A percentile compares a stretch with the other conserved stretches of the same genome.
Conservation (phyloP, 2,329 filamentous ascomycete species). For the Xylaria arbuscula region DNA sequence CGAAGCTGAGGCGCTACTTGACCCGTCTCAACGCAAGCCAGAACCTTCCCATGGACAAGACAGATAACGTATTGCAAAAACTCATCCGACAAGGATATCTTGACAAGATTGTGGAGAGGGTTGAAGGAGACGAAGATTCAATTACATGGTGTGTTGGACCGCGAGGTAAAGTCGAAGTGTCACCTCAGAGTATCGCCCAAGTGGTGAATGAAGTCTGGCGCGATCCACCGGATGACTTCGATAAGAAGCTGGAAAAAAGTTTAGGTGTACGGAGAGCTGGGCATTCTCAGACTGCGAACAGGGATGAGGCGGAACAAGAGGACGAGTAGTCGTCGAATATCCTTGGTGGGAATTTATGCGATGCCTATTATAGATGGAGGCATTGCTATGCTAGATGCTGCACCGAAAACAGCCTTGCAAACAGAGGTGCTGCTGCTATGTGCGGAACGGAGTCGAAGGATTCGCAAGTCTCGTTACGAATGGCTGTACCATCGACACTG, state of each 20-base stretch:
- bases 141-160: constrained; percentile 87
- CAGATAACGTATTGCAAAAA: constrained; percentile 77
- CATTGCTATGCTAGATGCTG: not conserved
- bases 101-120: constrained; percentile 75
- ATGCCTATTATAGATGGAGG: not conserved
- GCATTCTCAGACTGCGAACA: constrained; percentile 37
- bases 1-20: constrained; percentile 81
- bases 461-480: not conserved
- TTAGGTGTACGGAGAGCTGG: constrained; percentile 61
- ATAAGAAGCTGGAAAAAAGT: constrained; percentile 70
- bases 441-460: not conserved
- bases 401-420: not conserved
- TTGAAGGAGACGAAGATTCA: constrained; percentile 75
- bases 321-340: constrained; percentile 15
- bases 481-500: not conserved
- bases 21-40: constrained; percentile 78
- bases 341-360: not conserved
- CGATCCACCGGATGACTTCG: constrained; percentile 63
- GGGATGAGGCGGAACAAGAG: constrained; percentile 36
- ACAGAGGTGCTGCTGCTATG: not conserved
- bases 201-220: constrained; percentile 73
- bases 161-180: constrained; percentile 86
- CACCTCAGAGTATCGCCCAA: constrained; percentile 77
- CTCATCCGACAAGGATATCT: constrained; percentile 88
- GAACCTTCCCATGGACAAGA: constrained; percentile 79